These are phyloP conservation scores for Trichoderma sp. DNA, from an alignment of 2,329 filamentous ascomycete species.

Conservation along the genomic window DNA sequence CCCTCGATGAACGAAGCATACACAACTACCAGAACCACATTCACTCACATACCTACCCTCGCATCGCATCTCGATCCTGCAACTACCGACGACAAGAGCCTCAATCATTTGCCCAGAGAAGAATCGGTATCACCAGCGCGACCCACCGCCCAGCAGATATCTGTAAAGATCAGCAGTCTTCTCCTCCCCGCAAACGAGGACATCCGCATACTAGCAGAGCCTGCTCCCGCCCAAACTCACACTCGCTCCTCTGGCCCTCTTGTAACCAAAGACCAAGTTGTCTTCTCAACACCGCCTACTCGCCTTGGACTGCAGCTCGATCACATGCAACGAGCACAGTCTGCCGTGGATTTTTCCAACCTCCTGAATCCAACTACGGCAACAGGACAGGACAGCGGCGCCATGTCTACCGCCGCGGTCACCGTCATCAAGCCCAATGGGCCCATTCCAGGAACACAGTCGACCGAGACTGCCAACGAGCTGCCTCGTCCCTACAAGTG, in stretches of 20 bases:
- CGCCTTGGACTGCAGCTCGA: slow-evolving; percentile 33
- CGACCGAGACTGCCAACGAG: slow-evolving; percentile 62
- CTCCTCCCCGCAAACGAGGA: slow-evolving; percentile 2
- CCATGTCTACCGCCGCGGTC: slow-evolving; percentile 55
- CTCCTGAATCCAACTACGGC: slow-evolving; percentile 63
- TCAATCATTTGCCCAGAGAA: background rate
- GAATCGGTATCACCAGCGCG: background rate
- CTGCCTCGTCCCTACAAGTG: slow-evolving; percentile 97
- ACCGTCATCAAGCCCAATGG: slow-evolving; percentile 64
- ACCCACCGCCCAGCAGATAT: background rate
- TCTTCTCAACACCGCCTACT: background rate
- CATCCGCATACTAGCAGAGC: slow-evolving; percentile 5
- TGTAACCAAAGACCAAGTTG: background rate
- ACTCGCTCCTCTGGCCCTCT: slow-evolving; percentile 13
- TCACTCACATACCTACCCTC: background rate
- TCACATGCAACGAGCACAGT: slow-evolving; percentile 77
- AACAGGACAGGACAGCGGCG: slow-evolving; percentile 34
- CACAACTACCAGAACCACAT: slow-evolving; percentile 7
- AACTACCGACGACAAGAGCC: slow-evolving; percentile 19
- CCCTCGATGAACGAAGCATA: slow-evolving; percentile 18
- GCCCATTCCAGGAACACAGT: slow-evolving; percentile 63
- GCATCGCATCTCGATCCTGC: slow-evolving; percentile 14
- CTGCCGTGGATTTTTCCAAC: slow-evolving; percentile 74
- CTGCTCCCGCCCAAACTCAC: slow-evolving; percentile 5
- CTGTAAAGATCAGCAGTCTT: background rate